Base-by-base conservation (phyloP, 2,329 filamentous ascomycete genomes). In the Neurospora sp. region DNA sequence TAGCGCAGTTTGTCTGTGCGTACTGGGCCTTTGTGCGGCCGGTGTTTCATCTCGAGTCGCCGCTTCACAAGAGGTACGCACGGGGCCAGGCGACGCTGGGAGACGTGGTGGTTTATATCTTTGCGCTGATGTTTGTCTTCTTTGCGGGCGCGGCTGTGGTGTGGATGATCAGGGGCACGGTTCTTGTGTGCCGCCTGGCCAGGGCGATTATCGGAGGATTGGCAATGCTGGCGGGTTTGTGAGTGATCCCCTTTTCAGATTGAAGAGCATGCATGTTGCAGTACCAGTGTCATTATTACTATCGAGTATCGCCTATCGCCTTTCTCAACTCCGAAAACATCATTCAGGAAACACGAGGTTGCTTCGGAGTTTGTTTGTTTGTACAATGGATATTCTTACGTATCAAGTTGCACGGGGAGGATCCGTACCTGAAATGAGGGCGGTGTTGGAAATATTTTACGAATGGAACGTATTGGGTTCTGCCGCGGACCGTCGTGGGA, bases 21-120 rank as follows among this genome's bases (percentile, higher is more conserved):
- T 83, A 82, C 74, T 82, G 77, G 80, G 70, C 69, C 52, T 71
- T 79, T 12, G 77, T 83, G 17, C 74, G 74, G 67, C 82, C 81
- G 2, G 80, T 82, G 12, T 81, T 84, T 70, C 74, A 82, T 73
- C 72, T 73, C 8, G 72, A 76, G 2, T 83, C 82, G 37, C 74
- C 77, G 39, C 76, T 80, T 69, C 80, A 81, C 37, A 68, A 67
- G 43, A 70, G 77, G 67, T 73, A 78, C 15, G 71, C 74, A 36
- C 68, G 65, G 33, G 73, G 75, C 4, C 66, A 69, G 43, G 71
- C 77, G 41, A 78, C 76, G 1, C 73, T 73, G 69, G 67, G 73
- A 1, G 79, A 80, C 71, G 71, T 70, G 4, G 69, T 67, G 1
- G 69, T 78, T 2, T 76, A 75, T 41, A 36, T 75, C 2, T 70